Conservation (phyloP, 345 rosid species). For the Eucalyptus melliodora region DNA sequence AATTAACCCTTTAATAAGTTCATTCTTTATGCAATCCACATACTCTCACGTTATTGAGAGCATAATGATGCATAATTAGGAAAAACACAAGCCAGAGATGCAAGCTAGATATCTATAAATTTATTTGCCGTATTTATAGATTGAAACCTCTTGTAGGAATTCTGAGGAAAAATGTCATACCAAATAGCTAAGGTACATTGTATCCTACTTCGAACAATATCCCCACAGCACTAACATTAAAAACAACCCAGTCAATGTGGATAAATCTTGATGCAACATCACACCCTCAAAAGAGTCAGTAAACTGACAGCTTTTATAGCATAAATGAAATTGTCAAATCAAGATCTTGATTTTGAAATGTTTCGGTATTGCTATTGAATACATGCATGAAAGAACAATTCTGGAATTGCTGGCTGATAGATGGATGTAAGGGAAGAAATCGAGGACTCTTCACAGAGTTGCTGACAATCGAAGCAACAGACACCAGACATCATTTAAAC, state of each 20-base stretch:
- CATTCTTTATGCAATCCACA: not conserved
- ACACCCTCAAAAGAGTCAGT: not conserved
- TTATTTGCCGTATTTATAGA: not conserved
- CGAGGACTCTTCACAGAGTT: not conserved
- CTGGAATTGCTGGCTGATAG: not conserved
- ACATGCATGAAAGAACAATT: not conserved
- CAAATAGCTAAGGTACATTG: not conserved
- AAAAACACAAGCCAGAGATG: not conserved
- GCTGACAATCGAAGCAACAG: not conserved
- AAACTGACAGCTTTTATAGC: not conserved
- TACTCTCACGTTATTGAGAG: not conserved
- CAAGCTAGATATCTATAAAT: not conserved
- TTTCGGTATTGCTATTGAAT: not conserved
- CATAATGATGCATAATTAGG: not conserved
- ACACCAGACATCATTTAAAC: not conserved
- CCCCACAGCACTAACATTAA: not conserved
- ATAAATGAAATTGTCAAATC: not conserved
- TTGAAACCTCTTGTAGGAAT: not conserved
- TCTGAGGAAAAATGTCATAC: not conserved
- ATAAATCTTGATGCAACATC: not conserved
- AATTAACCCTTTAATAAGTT: not conserved
- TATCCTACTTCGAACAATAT: not conserved
- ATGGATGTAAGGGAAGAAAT: not conserved
- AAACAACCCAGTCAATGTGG: not conserved
- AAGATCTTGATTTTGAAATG: not conserved